Conservation (phyloP, 2,329 filamentous ascomycete genomes). For the Coleophoma eucalyptorum region DNA sequence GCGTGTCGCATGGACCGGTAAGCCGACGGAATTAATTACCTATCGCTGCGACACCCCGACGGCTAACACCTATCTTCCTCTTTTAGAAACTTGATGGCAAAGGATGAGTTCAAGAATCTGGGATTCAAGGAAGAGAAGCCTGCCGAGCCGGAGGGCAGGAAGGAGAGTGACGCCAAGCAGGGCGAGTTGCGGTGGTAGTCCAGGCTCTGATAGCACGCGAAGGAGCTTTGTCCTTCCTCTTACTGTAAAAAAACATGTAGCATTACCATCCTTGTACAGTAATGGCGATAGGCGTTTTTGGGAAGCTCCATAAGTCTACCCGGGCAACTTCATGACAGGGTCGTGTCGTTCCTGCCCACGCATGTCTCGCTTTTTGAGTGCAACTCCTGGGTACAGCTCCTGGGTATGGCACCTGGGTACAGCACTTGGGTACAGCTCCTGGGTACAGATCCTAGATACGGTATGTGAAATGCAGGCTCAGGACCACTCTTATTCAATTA, state of each 20-base stretch:
- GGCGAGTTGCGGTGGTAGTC: constrained; percentile 23
- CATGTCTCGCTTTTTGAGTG: too few species aligned
- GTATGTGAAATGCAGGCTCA: too few species aligned
- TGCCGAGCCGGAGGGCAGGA: constrained; percentile 5
- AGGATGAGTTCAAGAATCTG: constrained; percentile 90
- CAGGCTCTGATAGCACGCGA: too few species aligned
- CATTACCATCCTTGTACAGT: background rate
- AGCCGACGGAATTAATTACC: constrained; percentile 22
- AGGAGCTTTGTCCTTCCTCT: background rate
- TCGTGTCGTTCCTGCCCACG: too few species aligned
- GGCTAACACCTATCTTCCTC: background rate
- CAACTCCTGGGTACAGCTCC: too few species aligned
- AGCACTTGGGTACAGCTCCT: too few species aligned
- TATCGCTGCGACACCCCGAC: background rate
- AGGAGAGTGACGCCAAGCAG: constrained; percentile 15
- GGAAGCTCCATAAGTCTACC: too few species aligned
- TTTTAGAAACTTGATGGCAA: constrained; percentile 86
- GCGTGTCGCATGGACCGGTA: constrained; percentile 93
- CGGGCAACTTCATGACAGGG: too few species aligned
- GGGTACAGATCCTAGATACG: too few species aligned
- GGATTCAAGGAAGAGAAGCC: constrained; percentile 56
- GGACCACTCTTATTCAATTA: too few species aligned
- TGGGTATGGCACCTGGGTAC: too few species aligned
- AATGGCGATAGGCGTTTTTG: background rate
- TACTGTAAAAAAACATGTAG: background rate